Base-by-base conservation (phyloP, 371 early-diverging fungal genomes). In the Saksenaea vasiformis region DNA sequence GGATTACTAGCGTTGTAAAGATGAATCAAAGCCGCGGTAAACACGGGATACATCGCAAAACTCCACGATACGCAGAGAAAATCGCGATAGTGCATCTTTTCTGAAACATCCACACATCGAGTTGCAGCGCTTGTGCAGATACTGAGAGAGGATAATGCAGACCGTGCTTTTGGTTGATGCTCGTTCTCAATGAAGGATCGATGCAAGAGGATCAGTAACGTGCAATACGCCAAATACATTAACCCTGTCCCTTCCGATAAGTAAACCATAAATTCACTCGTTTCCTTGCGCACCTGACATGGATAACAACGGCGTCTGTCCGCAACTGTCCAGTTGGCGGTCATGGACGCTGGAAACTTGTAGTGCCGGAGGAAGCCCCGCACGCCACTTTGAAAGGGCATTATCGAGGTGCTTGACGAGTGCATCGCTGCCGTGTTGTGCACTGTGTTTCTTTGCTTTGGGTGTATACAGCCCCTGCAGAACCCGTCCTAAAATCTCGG, bases 121-220 rank as follows among this genome's bases (percentile, higher is more conserved):
- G 73, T 86, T 7, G 88, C 88, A 3, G 88, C 86, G 51, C 76
- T 78, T 0, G 85, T 85, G 58, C 88, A 88, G 15, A 86, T 88
- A 17, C 74, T 80, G 9, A 86, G 64, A 0, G 82, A 82, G 38
- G 85, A 67, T 60, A 78, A 71, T 10, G 74, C 67, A 14, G 73
- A 67, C 5, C 65, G 35, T 0, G 74, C 74, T 4, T 68, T 72
- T 35, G 68, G 61, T 0, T 64, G 64, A 15, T 70, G 56, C 31
- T 58, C 56, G 3, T 73, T 73, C 51, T 78, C 79, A 62, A 87
- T 87, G 60, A 78, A 85, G 0, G 87, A 85, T 22, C 87, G 70
- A 61, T 87, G 87, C 10, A 87, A 65, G 9, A 87, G 60, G 28
- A 84, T 83, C n/a, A 85, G 61, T 9, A 81, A 65, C 11, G 86